Percentiles rank a stretch among this genome's conserved stretches.
Conservation (phyloP, 768 basidiomycete genomes). For the Pisolithus microcarpus region DNA sequence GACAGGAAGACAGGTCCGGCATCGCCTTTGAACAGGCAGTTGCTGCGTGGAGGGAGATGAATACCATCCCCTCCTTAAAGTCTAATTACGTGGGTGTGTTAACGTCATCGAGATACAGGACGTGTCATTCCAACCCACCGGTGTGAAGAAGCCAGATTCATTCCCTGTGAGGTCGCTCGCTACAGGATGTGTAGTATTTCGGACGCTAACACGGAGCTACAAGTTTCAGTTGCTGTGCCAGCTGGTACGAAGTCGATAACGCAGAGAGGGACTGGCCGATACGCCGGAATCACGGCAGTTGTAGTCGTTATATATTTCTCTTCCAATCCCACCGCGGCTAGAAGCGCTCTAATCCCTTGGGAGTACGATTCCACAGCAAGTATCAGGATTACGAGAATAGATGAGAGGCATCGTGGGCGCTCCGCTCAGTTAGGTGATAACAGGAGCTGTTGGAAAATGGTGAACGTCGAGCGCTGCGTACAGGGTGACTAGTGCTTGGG, state of each 20-base stretch:
- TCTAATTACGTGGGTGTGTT: constrained; percentile 29
- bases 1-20: constrained; percentile 2
- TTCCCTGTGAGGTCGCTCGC: constrained; percentile 1
- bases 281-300: constrained; percentile 23
- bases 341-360: constrained; percentile 20
- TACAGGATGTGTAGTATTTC: neutral
- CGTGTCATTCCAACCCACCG: constrained; percentile 2
- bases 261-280: constrained; percentile 23
- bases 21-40: constrained; percentile 7
- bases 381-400: constrained; percentile 5
- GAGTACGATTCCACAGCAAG: constrained; percentile 10
- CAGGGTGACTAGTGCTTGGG: constrained; percentile 6
- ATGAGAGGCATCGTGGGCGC: neutral
- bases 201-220: neutral
- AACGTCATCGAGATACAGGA: constrained; percentile 26
- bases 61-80: constrained; percentile 26
- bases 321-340: constrained; percentile 3
- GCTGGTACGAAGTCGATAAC: constrained; percentile 14
- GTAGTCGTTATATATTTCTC: constrained; percentile 5
- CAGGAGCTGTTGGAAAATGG: constrained; percentile 15
- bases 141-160: constrained; percentile 8
- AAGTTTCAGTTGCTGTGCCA: neutral
- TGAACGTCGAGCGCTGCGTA: constrained; percentile 3
- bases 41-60: neutral
- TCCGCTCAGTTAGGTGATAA: constrained; percentile 18